Evolutionary conservation across 352 stramenopile genomes (phyloP), one percentile per base, ranked within the genome.

Genomic region (Phytophthora fragariaefolia): DNA sequence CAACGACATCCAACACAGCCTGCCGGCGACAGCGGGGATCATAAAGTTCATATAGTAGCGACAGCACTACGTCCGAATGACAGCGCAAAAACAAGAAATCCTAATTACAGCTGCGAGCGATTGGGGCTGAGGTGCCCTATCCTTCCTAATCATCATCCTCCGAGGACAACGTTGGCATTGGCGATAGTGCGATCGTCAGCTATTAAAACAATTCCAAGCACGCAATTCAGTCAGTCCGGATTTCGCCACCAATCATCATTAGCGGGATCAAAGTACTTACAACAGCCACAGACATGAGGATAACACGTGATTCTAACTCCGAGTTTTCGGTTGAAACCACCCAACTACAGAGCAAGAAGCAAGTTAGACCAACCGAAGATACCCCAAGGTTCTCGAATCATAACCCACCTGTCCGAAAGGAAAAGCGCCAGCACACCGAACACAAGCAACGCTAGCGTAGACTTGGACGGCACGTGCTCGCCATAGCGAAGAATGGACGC

Each of bases 251-350:
- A 58, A 1, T 27, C 40, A 47, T 13, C 40, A 47, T 24, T 6
- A 46, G 6, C 2, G 49, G 46, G 27, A 32, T 54, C 23, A 8
- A 53, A 36, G 18, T 27, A 83, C 82, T 69, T 67, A 92, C 84
- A 69, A 85, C 73, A 28, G 85, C 81, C 38, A 85, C 55, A 26
- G 83, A 93, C 85, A 92, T 93, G 50, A 93, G 78, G 59, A 83
- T 82, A 28, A 92, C 83, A 40, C 85, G 85, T 17, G 80, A 88
- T 27, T 85, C 74, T 38, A 85, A 56, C 58, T 74, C 74, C 15
- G 82, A 59, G 61, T 89, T 85, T 38, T 79, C 51, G 13, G 81
- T 90, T 40, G 77, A 69, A 45, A 91, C 69, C 54, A 79, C 69
- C 77, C 77, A 89, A 58, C 77, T 85, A 22, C 52, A 52, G 8